Conservation (phyloP, 2,329 filamentous ascomycete species). For the Drechslera avenae region DNA sequence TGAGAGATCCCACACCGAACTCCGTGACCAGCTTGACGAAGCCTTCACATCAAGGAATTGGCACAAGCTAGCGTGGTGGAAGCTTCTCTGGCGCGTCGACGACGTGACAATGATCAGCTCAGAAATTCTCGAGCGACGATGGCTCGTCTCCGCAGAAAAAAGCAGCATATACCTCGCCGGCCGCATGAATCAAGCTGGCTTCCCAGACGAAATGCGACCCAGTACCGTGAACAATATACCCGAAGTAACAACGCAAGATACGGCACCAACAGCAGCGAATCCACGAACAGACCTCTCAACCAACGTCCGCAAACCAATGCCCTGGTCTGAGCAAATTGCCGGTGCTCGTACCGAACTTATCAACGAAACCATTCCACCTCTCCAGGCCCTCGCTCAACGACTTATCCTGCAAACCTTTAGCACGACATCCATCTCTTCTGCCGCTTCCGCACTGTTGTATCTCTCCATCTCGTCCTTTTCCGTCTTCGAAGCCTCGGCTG, state of each 20-base stretch:
- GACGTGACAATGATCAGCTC: conserved; percentile 84
- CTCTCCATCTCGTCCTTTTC: conserved; percentile 58
- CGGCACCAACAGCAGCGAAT: conserved; percentile 26
- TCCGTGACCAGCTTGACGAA: conserved; percentile 77
- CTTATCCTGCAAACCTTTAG: conserved; percentile 73
- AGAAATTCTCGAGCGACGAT: conserved; percentile 76
- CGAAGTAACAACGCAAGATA: conserved; percentile 21
- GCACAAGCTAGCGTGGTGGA: conserved; percentile 89
- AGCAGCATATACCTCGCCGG: conserved; percentile 84
- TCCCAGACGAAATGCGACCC: conserved; percentile 41
- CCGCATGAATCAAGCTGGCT: conserved; percentile 69
- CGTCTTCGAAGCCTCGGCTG: conserved; percentile 62
- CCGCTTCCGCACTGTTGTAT: conserved; percentile 62
- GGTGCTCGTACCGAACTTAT: conserved; percentile 63
- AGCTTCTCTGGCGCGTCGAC: conserved; percentile 92
- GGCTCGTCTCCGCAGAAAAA: conserved; percentile 78
- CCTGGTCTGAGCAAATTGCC: conserved; percentile 78
- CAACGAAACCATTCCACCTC: conserved; percentile 48
- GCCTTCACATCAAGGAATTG: conserved; percentile 79
- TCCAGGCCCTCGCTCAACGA: conserved; percentile 54
- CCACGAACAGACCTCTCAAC: conserved; percentile 31
- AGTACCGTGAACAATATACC: conserved; percentile 11
- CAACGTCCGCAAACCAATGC: conserved; percentile 41
- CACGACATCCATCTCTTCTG: conserved; percentile 65
- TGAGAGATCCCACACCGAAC: conserved; percentile 78